Conservation (phyloP, 1,284 basidiomycete genomes). For the Heliocybe sulcata region DNA sequence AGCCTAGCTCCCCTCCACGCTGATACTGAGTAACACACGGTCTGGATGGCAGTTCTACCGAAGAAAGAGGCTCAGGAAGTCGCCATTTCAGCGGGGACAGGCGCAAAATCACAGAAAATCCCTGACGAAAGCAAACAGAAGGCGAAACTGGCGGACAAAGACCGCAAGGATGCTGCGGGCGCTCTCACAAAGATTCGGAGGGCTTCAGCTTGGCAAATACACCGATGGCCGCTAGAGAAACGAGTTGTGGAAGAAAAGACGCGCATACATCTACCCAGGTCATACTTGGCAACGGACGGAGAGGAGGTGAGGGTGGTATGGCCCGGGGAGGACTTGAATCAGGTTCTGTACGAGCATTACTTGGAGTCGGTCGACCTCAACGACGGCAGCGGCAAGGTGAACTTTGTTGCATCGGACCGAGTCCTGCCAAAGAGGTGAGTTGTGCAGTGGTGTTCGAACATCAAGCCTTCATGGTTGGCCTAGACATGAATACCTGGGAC, state of each 20-base stretch:
- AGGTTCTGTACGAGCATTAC: constrained; percentile 30
- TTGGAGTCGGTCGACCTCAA: constrained; percentile 15
- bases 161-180: constrained; percentile 16
- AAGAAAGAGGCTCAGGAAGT: not conserved
- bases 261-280: constrained; percentile 30
- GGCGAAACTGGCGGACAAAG: constrained; percentile 8
- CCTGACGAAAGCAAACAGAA: not conserved
- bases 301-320: constrained; percentile 25
- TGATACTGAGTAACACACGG: not conserved
- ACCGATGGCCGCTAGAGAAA: constrained; percentile 27
- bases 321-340: constrained; percentile 29
- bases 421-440: constrained; percentile 26
- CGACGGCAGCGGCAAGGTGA: constrained; percentile 16
- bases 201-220: constrained; percentile 26
- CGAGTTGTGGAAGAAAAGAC: constrained; percentile 16
- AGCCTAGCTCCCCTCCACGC: not conserved
- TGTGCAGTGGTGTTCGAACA: not conserved
- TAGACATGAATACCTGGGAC: constrained; percentile 37
- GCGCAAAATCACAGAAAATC: not conserved
- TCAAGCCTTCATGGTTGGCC: not conserved
- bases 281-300: constrained; percentile 28
- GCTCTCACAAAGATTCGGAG: constrained; percentile 18
- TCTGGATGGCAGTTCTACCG: not conserved
- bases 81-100: not conserved
- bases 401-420: constrained; percentile 30